Evolutionary conservation across 768 basidiomycete species (phyloP), one percentile per base, ranked within the genome.

Genomic region (Inosperma sp.): DNA sequence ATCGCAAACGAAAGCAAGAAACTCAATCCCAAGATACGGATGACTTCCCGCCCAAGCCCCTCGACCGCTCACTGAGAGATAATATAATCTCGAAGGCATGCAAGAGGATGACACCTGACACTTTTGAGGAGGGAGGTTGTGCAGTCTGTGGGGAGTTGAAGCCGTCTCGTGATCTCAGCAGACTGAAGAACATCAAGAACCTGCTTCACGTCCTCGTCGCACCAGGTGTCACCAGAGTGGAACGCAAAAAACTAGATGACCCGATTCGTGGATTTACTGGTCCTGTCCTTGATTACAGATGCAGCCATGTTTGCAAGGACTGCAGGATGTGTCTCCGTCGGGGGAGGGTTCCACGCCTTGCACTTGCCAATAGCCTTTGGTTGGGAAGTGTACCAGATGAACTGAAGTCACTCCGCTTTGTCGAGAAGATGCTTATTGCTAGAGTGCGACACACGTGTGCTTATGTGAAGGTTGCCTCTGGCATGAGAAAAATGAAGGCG

Each of bases 301-400:
- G 58, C 22, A 14, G 39, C 5, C 7, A 12, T 4, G 49, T 54
- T 22, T 60, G 59, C 31, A 13, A 50, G 29, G 7, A 10, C 7
- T 57, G 58, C 51, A 19, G 34, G 0, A 9, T 12, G 4, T 12
- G 17, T 2, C 8, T 59, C 1, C 14, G 34, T 4, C 26, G 39
- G 7, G 34, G 42, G 4, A 42, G 49, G 30, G 27, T 54, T 1
- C 56, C 59, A 3, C n/a, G 4, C 2, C 17, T 47, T 7, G 48
- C 65, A 5, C 43, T 71, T n/a, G 66, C 62, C 1, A 70, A 66
- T 53, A 63, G 65, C 1, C 47, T 67, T 5, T 71, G 68, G 68
- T 6, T 71, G 13, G 69, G 69, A 4, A 52, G 64, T 14, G 58
- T 68, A 2, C 70, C 66, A 5, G 2, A 33, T 4, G 60, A 48